Base-by-base conservation (phyloP, 441 rosid species). In the Adansonia grandidieri region DNA sequence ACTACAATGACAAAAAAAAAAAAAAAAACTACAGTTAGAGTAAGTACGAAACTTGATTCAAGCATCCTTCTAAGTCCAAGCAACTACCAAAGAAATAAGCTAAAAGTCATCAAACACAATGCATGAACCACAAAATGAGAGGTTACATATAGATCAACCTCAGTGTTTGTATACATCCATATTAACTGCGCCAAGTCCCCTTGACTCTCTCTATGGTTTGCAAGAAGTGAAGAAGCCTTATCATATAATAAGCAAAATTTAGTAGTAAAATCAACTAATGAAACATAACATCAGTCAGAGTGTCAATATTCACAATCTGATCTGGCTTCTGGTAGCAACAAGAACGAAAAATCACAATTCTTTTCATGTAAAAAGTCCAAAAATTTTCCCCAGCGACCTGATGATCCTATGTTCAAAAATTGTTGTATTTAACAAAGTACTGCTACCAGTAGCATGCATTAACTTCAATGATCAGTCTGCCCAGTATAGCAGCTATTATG, bases 131-230 rank as follows among this genome's bases (percentile, higher is more conserved):
- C 81, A 79, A 71, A 88, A 90, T 28, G 80, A 70, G 97, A 92
- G 74, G 97, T 95, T 76, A 92, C 56, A 77, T 90, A 95, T 75
- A 91, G 95, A 63, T 96, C 97, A 78, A 93, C 98, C 87, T 93
- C 97, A 75, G 96, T 85, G 80, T 96, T 87, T 77, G 90, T 88
- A 68, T 88, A 91, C 69, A 92, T 91, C 83, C 86, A 91, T 86
- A 87, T 78, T 69, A 85, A 88, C 84, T 80, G 83, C 17, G 80
- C 80, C 1, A 83, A 75, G 19, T 42, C 58, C 79, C 83, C 83
- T 82, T 89, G 37, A 74, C 45, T 40, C 86, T 61, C 51, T 76
- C 69, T 37, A 65, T 44, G 8, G 70, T 40, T 65, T 28, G 48
- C 50, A 83, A 28, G 69, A 74, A 15, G 20, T 71, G 50, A 68